Percentiles rank a stretch among this genome's conserved stretches.
These are phyloP conservation scores for Leptographium galeiforme DNA, from an alignment of 2,329 filamentous ascomycete genomes.

Conservation along the genomic window DNA sequence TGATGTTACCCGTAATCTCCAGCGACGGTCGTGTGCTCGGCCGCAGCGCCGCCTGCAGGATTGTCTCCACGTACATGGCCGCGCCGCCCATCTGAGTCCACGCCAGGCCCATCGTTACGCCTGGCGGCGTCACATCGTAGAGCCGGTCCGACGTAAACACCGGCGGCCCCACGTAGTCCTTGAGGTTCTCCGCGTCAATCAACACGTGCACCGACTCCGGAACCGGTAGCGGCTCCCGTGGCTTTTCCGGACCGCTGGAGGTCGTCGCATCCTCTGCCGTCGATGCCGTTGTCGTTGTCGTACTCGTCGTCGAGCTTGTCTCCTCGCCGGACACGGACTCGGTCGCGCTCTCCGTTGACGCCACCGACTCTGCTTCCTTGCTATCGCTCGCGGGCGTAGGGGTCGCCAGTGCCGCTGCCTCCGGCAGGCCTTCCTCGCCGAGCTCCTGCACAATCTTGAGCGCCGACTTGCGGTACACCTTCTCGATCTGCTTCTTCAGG, in stretches of 20 bases:
- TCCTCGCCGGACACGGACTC: constrained; percentile 1
- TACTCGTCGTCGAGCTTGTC: not conserved
- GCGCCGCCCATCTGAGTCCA: constrained; percentile 97
- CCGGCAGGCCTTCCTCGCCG: constrained; percentile 68
- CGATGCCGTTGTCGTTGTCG: not conserved
- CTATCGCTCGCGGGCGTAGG: not conserved
- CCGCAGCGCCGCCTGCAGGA: constrained; percentile 71
- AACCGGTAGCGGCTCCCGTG: constrained; percentile 66
- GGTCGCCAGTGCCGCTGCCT: constrained; percentile 35
- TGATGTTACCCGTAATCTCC: constrained; percentile 88
- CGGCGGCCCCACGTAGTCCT: constrained; percentile 92
- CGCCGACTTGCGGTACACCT: constrained; percentile 94
- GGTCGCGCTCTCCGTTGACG: not conserved
- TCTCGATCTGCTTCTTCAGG: constrained; percentile 98
- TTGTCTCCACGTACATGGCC: constrained; percentile 93
- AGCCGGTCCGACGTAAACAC: constrained; percentile 91
- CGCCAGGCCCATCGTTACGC: constrained; percentile 93
- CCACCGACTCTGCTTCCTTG: not conserved
- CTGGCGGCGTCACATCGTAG: constrained; percentile 84
- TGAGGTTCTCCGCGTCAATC: constrained; percentile 80
- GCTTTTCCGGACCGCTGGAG: constrained; percentile 23
- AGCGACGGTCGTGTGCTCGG: constrained; percentile 63
- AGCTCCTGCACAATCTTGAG: constrained; percentile 94
- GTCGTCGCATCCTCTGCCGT: constrained; percentile 8
- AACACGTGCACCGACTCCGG: constrained; percentile 76